These are phyloP conservation scores for Nepenthes mirabilis DNA, from an alignment of 148 eudicot genomes.

Conservation along the genomic window DNA sequence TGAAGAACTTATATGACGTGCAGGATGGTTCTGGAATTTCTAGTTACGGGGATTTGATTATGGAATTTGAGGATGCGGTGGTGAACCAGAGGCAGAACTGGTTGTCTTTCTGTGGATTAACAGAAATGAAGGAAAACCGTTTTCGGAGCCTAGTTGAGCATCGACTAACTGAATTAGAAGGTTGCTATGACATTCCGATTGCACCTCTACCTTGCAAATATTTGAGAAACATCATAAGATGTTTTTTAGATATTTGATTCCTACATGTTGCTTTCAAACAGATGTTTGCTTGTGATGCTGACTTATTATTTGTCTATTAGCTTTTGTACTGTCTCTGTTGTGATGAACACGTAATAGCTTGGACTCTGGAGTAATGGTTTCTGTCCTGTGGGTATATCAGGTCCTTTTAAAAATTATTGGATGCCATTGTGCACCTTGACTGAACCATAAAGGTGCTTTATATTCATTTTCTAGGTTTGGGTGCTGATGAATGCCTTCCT, in stretches of 20 bases:
- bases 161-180: constrained; percentile 82
- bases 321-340: no score
- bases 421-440: no score
- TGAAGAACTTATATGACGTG: constrained; percentile 1
- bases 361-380: no score
- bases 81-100: constrained; percentile 55
- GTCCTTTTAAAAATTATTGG: no score
- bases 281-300: no score
- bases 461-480: no score
- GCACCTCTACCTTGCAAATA: not conserved
- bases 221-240: not conserved
- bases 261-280: not conserved
- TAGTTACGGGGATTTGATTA: constrained; percentile 55
- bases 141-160: constrained; percentile 50
- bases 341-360: no score
- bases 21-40: constrained; percentile 40
- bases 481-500: no score
- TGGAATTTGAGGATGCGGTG: constrained; percentile 83
- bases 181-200: constrained; percentile 20
- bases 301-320: no score
- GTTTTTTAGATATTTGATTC: not conserved
- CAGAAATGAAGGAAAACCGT: constrained; percentile 50
- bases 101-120: constrained; percentile 42
- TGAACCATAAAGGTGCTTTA: no score
- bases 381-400: no score